phyloP scores from a whole-genome alignment of 2,329 filamentous ascomycete genomes.

The Lasiodiplodia sp. region DNA sequence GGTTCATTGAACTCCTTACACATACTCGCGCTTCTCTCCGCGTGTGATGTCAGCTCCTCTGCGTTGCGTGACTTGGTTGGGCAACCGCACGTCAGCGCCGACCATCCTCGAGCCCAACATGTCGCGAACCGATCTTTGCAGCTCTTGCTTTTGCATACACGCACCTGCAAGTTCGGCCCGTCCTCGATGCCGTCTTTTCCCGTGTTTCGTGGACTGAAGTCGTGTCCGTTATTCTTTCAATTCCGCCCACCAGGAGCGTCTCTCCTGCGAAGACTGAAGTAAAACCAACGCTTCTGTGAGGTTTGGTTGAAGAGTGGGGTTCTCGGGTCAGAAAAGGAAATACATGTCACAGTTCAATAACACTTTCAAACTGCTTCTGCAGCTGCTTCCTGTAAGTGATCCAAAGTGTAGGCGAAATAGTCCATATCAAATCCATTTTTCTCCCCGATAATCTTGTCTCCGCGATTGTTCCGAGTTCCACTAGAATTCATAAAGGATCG shows the following conservation, averaged over 20 bases:
- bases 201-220: background rate
- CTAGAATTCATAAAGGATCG: too few relatives aligned
- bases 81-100: slow-evolving; percentile 19
- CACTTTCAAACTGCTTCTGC: background rate
- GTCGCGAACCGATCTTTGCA: background rate
- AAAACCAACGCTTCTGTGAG: background rate
- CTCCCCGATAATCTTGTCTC: background rate
- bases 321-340: background rate
- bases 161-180: background rate
- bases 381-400: background rate
- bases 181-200: background rate
- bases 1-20: slow-evolving; percentile 10
- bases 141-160: background rate
- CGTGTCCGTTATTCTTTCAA: background rate
- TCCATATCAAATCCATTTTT: background rate
- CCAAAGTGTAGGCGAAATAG: background rate
- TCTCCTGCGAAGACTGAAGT: background rate
- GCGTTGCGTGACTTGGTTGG: slow-evolving; percentile 25
- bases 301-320: background rate
- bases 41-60: slow-evolving; percentile 23
- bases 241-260: background rate
- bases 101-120: slow-evolving; percentile 14
- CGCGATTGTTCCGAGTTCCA: background rate
- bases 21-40: background rate
- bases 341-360: background rate